Evolutionary conservation across 352 stramenopile species (phyloP).

Genomic region (Pythium periplocum): DNA sequence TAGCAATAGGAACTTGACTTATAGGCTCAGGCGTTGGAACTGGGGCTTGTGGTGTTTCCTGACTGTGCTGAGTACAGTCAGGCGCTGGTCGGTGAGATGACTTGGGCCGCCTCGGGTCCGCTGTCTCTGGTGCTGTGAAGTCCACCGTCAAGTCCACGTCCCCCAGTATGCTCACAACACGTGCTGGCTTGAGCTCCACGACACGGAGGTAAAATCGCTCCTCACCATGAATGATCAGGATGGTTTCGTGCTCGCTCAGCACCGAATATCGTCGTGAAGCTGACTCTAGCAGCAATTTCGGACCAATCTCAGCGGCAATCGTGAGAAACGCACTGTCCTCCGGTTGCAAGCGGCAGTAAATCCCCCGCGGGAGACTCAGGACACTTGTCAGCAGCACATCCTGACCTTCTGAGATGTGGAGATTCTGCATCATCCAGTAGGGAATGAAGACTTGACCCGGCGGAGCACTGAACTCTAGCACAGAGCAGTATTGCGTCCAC

Average conservation of each 20-base stretch:
- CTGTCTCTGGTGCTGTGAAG: conserved; percentile 36
- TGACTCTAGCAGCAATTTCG: conserved; percentile 59
- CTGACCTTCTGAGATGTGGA: conserved; percentile 32
- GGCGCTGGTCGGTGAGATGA: background rate
- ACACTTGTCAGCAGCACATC: conserved; percentile 33
- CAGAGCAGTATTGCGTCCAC: conserved; percentile 40
- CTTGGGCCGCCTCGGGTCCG: conserved; percentile 14
- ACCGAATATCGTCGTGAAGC: conserved; percentile 52
- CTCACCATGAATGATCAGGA: conserved; percentile 48
- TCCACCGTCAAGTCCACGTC: conserved; percentile 65
- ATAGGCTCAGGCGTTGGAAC: too few species aligned
- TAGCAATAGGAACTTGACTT: too few species aligned
- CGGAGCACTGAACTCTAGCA: conserved; percentile 60
- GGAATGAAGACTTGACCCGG: conserved; percentile 47
- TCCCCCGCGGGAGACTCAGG: conserved; percentile 25
- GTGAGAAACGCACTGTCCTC: conserved; percentile 41
- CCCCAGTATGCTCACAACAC: conserved; percentile 45
- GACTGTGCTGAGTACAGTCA: too few species aligned
- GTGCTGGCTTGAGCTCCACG: conserved; percentile 39
- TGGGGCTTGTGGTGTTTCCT: too few species aligned
- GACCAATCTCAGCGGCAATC: conserved; percentile 44
- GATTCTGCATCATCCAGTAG: conserved; percentile 71
- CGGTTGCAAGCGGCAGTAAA: conserved; percentile 56
- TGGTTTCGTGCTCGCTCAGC: conserved; percentile 39
- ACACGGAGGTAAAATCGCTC: conserved; percentile 40